Conservation (phyloP, 441 rosid genomes). For the Populus tomentosa region DNA sequence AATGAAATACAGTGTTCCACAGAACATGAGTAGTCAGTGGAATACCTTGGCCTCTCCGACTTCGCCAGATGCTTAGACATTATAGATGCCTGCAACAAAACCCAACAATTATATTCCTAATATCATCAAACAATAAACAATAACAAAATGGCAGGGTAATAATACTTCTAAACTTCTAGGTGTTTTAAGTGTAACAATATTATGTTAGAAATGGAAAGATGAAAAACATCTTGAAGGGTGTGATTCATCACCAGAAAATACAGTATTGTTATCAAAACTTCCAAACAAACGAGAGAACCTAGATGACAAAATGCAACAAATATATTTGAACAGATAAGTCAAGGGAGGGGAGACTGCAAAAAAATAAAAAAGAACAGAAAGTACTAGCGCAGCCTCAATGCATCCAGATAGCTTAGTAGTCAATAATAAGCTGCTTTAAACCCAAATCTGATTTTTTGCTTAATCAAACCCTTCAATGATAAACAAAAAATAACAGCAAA, state of each 20-base stretch:
- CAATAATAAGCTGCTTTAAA: background rate
- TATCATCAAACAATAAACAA: background rate
- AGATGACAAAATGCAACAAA: no score
- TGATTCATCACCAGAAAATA: background rate
- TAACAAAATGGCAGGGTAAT: background rate
- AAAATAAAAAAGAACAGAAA: no score
- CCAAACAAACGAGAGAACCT: background rate
- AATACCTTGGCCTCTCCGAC: conserved; percentile 66
- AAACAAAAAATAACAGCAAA: background rate
- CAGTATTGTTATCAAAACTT: background rate
- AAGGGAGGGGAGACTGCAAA: background rate
- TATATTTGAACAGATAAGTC: background rate
- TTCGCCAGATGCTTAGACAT: conserved; percentile 74
- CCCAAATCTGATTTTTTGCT: background rate
- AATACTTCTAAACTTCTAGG: background rate
- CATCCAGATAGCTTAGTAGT: background rate
- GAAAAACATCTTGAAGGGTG: background rate
- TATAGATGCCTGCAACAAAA: conserved; percentile 53
- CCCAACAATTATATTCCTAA: background rate
- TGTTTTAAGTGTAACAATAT: background rate
- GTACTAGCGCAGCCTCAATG: background rate
- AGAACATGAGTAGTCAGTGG: background rate
- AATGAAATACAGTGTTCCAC: background rate
- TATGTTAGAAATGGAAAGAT: background rate
- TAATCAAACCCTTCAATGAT: background rate